These are phyloP conservation scores for Yamadazyma membranifaciens DNA, from an alignment of 1,139 yeast species.

Conservation along the genomic window DNA sequence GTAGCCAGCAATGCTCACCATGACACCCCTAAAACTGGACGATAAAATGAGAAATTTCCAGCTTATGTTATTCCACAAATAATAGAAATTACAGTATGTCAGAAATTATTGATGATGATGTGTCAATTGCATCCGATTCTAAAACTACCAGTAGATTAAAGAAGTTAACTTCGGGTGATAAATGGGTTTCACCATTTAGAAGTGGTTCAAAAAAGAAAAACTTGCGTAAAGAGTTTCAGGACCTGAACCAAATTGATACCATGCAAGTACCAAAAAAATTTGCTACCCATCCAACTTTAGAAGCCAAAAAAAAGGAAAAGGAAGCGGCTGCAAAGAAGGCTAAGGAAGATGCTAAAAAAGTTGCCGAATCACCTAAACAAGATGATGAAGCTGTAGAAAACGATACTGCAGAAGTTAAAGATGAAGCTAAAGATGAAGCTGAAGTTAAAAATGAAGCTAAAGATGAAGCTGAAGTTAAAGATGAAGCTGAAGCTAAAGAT, in stretches of 20 bases:
- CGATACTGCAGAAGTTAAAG: conserved; percentile 12
- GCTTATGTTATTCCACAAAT: background rate
- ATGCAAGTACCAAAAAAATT: conserved; percentile 44
- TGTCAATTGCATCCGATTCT: conserved; percentile 8
- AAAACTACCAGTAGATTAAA: conserved; percentile 27
- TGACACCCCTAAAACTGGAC: conserved; percentile 2
- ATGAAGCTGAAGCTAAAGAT: conserved; percentile 4
- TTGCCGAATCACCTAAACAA: conserved; percentile 11
- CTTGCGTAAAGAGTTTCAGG: conserved; percentile 35
- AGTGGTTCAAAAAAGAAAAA: conserved; percentile 24
- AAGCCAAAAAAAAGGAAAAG: conserved; percentile 24
- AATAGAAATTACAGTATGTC: conserved; percentile 5
- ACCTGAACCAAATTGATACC: conserved; percentile 32
- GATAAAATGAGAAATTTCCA: conserved; percentile 3
- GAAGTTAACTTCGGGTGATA: conserved; percentile 35
- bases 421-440: conserved; percentile 14
- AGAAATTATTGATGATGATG: conserved; percentile 7
- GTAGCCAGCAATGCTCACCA: conserved; percentile 4
- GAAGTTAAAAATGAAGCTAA: conserved; percentile 17
- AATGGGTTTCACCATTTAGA: conserved; percentile 58
- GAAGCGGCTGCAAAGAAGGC: conserved; percentile 16
- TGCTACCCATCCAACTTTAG: conserved; percentile 41
- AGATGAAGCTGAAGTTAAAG: conserved; percentile 17
- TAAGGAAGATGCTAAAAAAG: conserved; percentile 19
- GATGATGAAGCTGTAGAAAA: conserved; percentile 19